Evolutionary conservation across 805 yeast species (phyloP).

Genomic region (Zygosaccharomyces lentus): DNA sequence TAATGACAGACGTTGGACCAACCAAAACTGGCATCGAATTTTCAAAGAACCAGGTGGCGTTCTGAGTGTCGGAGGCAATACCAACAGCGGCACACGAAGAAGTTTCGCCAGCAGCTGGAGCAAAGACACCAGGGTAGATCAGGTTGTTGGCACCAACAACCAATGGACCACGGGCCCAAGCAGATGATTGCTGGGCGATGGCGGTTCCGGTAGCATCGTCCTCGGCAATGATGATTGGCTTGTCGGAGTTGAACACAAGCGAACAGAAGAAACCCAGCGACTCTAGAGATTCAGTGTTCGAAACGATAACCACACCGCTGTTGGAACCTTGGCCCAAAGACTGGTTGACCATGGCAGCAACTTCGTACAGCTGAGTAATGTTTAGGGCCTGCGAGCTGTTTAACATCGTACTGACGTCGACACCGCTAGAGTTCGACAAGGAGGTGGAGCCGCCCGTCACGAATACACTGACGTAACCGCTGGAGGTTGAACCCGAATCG

Average conservation of each 20-base stretch:
- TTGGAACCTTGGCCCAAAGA: slow-evolving; percentile 12
- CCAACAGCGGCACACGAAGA: slow-evolving; percentile 26
- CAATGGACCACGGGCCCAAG: slow-evolving; percentile 27
- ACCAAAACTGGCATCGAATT: slow-evolving; percentile 22
- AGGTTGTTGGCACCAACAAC: slow-evolving; percentile 21
- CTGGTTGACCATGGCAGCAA: slow-evolving; percentile 16
- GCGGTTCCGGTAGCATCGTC: slow-evolving; percentile 17
- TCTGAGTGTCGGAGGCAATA: slow-evolving; percentile 14
- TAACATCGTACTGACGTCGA: slow-evolving; percentile 13
- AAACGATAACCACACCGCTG: slow-evolving; percentile 27
- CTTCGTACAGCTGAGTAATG: slow-evolving; percentile 23
- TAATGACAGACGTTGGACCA: slow-evolving; percentile 19
- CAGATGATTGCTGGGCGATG: slow-evolving; percentile 18
- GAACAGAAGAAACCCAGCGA: slow-evolving; percentile 27
- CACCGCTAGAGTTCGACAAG: slow-evolving; percentile 13
- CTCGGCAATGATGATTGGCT: slow-evolving; percentile 24
- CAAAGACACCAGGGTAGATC: slow-evolving; percentile 29
- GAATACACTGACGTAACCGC: slow-evolving; percentile 11
- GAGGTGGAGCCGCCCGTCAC: slow-evolving; percentile 24
- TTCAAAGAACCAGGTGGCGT: slow-evolving; percentile 27
- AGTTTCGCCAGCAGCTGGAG: slow-evolving; percentile 18
- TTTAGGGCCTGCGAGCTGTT: slow-evolving; percentile 26
- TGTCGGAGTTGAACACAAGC: slow-evolving; percentile 20
- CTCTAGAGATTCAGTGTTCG: slow-evolving; percentile 24
- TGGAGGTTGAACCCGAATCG: not conserved